A percentile compares a stretch with the other conserved stretches of the same genome.
Evolutionary conservation across 2,329 filamentous ascomycete genomes (phyloP).

Genomic region (Cephalotrichum gorgonifer): DNA sequence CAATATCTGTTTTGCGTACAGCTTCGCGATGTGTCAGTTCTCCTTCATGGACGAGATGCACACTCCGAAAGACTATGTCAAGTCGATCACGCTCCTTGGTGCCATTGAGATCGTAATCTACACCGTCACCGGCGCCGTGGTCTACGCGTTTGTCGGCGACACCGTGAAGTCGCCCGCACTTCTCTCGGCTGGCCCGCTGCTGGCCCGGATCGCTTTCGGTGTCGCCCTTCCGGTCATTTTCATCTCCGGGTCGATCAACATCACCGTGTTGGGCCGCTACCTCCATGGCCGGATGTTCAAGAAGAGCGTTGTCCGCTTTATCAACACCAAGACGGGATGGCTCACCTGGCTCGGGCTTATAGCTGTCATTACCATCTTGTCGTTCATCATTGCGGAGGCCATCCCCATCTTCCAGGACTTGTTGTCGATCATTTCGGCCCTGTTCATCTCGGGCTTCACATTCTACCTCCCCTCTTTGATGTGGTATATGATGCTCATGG

Average conservation of each 20-base stretch:
- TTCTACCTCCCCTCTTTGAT: conserved; percentile 32
- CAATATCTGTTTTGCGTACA: conserved; percentile 65
- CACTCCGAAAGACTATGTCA: conserved; percentile 32
- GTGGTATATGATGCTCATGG: conserved; percentile 28
- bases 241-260: conserved; percentile 63
- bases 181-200: conserved; percentile 45
- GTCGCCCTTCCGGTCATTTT: conserved; percentile 63
- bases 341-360: conserved; percentile 49
- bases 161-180: conserved; percentile 57
- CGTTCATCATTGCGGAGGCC: conserved; percentile 61
- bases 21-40: conserved; percentile 42
- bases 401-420: conserved; percentile 65
- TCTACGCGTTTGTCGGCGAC: conserved; percentile 59
- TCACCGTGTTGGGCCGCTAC: conserved; percentile 33
- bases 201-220: conserved; percentile 60
- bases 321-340: conserved; percentile 39
- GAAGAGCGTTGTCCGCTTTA: conserved; percentile 30
- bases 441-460: conserved; percentile 36
- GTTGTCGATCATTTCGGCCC: conserved; percentile 40
- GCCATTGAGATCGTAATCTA: conserved; percentile 54
- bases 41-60: conserved; percentile 45
- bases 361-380: conserved; percentile 46
- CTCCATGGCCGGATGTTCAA: conserved; percentile 34
- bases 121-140: conserved; percentile 52
- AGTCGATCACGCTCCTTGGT: conserved; percentile 53